phyloP scores from a whole-genome alignment of 164 flowering plant species.

The Nelumbo lutea region DNA sequence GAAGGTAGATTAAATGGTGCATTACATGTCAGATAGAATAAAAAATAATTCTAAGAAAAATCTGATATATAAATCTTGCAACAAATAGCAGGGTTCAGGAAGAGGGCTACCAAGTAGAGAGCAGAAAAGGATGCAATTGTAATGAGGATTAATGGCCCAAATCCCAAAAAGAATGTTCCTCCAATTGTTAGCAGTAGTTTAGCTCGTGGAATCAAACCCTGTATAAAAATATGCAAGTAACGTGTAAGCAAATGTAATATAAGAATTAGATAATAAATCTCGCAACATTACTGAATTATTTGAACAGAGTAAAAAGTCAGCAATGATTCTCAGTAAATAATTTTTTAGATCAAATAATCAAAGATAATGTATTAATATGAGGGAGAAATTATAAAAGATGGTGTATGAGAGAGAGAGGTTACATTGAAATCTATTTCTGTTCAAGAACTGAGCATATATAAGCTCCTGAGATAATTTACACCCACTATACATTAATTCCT shows the following conservation, averaged over 20 bases:
- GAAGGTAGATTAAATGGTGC: background rate
- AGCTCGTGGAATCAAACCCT: constrained; percentile 93
- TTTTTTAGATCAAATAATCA: too few relatives aligned
- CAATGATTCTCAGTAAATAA: too few relatives aligned
- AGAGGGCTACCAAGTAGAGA: constrained; percentile 59
- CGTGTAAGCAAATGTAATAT: background rate
- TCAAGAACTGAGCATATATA: too few relatives aligned
- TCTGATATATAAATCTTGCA: background rate
- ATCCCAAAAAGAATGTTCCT: constrained; percentile 88
- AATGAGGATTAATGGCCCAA: constrained; percentile 77
- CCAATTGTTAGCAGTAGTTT: constrained; percentile 77
- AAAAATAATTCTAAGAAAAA: too few relatives aligned
- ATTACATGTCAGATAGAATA: too few relatives aligned
- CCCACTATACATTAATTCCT: too few relatives aligned
- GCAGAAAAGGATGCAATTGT: constrained; percentile 57
- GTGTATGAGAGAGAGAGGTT: too few relatives aligned
- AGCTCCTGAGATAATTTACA: too few relatives aligned
- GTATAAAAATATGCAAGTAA: constrained; percentile 17
- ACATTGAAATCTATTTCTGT: too few relatives aligned
- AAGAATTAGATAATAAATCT: background rate
- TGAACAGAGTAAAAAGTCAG: background rate
- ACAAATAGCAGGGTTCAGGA: background rate
- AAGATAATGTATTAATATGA: too few relatives aligned
- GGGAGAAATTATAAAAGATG: too few relatives aligned
- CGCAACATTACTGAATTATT: background rate